Conservation (phyloP, 192 early-diverging fungal genomes). For the Backusella tarrabulga region DNA sequence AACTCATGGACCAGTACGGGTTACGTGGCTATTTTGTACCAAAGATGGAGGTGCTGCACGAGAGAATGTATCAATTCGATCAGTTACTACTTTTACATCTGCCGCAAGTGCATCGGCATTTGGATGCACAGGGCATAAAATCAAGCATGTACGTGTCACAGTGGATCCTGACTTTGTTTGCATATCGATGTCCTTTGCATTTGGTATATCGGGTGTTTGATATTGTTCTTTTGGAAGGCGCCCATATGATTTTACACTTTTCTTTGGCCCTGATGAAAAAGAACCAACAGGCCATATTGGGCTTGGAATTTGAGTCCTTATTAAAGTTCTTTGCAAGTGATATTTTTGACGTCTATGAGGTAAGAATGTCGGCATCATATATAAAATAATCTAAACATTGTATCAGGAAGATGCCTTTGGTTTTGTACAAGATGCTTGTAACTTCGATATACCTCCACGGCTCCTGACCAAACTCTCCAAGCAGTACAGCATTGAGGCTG, state of each 20-base stretch:
- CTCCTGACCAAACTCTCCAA: conserved; percentile 68
- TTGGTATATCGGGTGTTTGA: conserved; percentile 91
- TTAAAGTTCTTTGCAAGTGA: conserved; percentile 86
- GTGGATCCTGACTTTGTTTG: conserved; percentile 99
- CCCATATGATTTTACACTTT: conserved; percentile 81
- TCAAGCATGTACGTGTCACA: conserved; percentile 97
- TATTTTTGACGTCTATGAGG: conserved; percentile 85
- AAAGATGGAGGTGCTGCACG: conserved; percentile 85
- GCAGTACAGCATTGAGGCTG: conserved; percentile 63
- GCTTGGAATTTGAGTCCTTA: conserved; percentile 80
- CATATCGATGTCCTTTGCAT: conserved; percentile 94
- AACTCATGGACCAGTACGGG: conserved; percentile 84
- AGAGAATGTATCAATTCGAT: conserved; percentile 90
- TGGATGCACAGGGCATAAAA: conserved; percentile 78
- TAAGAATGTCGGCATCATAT: conserved; percentile 29
- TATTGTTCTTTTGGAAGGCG: conserved; percentile 89
- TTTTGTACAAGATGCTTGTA: conserved; percentile 82
- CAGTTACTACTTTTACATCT: conserved; percentile 76
- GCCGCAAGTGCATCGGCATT: conserved; percentile 78
- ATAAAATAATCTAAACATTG: no score
- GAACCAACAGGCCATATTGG: conserved; percentile 76
- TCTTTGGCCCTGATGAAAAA: conserved; percentile 84
- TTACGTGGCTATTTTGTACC: conserved; percentile 91
- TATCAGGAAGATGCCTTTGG: conserved; percentile 58
- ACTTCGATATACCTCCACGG: conserved; percentile 65